phyloP scores from a whole-genome alignment of 768 basidiomycete genomes.

The Gloeophyllum trabeum region DNA sequence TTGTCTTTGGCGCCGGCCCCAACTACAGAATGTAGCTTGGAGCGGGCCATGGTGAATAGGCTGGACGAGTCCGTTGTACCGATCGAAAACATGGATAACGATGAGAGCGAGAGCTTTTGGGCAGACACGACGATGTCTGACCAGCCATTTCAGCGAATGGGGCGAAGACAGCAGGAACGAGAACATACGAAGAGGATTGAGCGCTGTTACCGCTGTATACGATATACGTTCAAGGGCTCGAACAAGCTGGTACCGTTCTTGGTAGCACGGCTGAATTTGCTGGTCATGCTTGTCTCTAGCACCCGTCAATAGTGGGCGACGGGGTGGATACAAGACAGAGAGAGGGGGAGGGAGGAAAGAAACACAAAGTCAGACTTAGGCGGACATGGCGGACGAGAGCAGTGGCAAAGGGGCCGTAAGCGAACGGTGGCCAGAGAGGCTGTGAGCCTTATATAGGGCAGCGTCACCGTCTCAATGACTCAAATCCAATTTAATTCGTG shows the following conservation, averaged over 20 bases:
- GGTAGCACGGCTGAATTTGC: slow-evolving; percentile 70
- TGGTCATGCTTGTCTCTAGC: slow-evolving; percentile 53
- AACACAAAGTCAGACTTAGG: slow-evolving; percentile 22
- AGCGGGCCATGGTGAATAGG: slow-evolving; percentile 55
- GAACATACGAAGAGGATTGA: background rate
- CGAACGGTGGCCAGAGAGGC: too few relatives aligned
- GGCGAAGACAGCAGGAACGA: background rate
- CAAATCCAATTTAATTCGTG: too few relatives aligned
- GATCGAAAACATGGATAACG: slow-evolving; percentile 25
- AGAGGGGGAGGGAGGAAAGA: slow-evolving; percentile 15
- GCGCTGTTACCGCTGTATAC: slow-evolving; percentile 54
- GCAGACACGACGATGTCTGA: too few relatives aligned
- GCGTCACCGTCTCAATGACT: too few relatives aligned
- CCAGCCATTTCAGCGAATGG: too few relatives aligned
- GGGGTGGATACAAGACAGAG: slow-evolving; percentile 14
- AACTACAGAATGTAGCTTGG: slow-evolving; percentile 59
- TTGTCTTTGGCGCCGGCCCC: slow-evolving; percentile 44
- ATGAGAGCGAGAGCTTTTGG: slow-evolving; percentile 18
- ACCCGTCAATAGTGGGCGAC: slow-evolving; percentile 17
- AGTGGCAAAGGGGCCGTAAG: too few relatives aligned
- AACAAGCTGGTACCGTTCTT: slow-evolving; percentile 83
- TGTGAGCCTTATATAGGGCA: too few relatives aligned
- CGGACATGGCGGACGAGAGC: slow-evolving; percentile 25
- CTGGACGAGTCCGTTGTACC: slow-evolving; percentile 21
- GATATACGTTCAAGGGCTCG: slow-evolving; percentile 80